Base-by-base conservation (phyloP, 352 stramenopile species). In the Pythium dissotocum region DNA sequence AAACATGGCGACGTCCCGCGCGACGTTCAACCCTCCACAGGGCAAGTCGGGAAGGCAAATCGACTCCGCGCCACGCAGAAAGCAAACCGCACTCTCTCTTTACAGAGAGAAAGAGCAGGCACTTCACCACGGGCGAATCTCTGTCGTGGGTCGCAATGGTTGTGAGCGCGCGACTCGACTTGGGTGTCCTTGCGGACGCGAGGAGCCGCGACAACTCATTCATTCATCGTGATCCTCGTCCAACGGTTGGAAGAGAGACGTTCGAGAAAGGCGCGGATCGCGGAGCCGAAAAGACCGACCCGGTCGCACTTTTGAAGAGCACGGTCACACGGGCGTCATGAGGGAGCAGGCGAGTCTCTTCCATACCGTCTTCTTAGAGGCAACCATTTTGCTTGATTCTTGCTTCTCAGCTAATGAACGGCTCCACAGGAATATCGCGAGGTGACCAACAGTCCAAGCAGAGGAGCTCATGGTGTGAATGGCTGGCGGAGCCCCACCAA, bases 361-460 rank as follows among this genome's bases (percentile, higher is more conserved):
- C 81, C 85, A 83, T 92, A 95, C 87, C 87, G 87, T 91, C 87
- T 95, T 95, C 83, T 95, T 95, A 85, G 87, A 91, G 82, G 87
- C 82, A 85, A 95, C 87, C 87, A 95, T 95, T 80, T 84, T 90
- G 68, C 69, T 70, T 71, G 66, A 74, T 85, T 88, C 78, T 75
- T 87, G 85, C 79, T 91, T 91, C 82, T 88, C 80, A 88, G 81
- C 82, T 76, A 69, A 61, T 71, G 64, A 75, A 65, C 70, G 70
- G 83, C 81, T 90, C 83, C 82, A 89, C 83, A 79, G 77, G 85
- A 87, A 76, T 69, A 72, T 54, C 46, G 21, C 33, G 6, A 38
- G 72, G 42, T 75, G 68, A 72, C 18, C 49, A n/a, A 12, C 4
- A n/a, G 40, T 49, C 52, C 5, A 24, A n/a, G 33, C 5, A 30